These are phyloP conservation scores for Tuber aestivum DNA, from an alignment of 495 filamentous ascomycete species.

Conservation along the genomic window DNA sequence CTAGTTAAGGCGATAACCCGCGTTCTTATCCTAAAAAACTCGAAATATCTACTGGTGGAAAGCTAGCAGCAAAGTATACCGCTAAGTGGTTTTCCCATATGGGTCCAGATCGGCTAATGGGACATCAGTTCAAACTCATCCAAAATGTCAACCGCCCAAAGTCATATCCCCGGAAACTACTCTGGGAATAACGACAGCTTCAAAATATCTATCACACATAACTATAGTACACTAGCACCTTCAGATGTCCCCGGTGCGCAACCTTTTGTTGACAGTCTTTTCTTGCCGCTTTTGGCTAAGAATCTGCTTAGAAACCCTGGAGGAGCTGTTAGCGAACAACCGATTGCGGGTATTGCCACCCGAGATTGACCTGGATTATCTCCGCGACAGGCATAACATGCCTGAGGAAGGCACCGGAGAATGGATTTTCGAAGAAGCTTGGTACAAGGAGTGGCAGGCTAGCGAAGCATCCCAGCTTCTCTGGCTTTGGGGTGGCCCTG, in stretches of 20 bases:
- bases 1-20: no score
- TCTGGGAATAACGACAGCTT: neutral
- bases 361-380: neutral
- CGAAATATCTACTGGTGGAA: neutral
- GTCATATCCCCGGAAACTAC: accelerated
- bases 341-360: neutral
- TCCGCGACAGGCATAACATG: neutral
- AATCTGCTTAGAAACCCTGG: neutral
- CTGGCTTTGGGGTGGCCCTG: neutral
- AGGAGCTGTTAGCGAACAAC: neutral
- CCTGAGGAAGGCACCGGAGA: neutral
- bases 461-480: neutral
- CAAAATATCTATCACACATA: neutral
- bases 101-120: neutral
- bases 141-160: neutral
- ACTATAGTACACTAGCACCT: neutral
- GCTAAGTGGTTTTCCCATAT: no score
- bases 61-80: neutral
- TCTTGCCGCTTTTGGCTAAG: neutral
- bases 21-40: neutral
- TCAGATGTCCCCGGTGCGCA: neutral
- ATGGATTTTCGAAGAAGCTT: neutral
- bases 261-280: neutral
- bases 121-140: neutral
- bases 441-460: neutral